Conservation (phyloP, 345 rosid species). For the Pugionium dolabratum region DNA sequence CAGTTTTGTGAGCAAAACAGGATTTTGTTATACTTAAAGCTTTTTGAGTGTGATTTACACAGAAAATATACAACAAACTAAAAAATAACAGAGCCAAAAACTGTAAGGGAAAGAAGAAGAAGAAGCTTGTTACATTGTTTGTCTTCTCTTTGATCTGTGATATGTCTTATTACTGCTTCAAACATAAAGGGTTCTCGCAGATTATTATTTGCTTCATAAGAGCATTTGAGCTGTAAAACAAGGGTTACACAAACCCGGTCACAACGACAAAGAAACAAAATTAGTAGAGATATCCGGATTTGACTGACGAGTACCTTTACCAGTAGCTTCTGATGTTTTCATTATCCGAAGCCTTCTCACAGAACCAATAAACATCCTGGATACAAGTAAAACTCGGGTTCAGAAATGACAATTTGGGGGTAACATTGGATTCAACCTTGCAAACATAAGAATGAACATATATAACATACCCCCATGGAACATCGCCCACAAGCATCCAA, state of each 20-base stretch:
- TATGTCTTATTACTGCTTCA: slow-evolving; percentile 37
- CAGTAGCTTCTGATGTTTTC: slow-evolving; percentile 79
- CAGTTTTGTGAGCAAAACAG: slow-evolving; percentile 25
- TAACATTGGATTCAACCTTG: neutral
- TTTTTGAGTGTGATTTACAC: slow-evolving; percentile 32
- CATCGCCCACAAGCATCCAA: slow-evolving; percentile 99
- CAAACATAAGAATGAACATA: neutral
- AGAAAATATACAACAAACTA: slow-evolving; percentile 27
- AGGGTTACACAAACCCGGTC: slow-evolving; percentile 15
- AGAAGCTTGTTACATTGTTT: slow-evolving; percentile 37
- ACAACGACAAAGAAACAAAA: neutral
- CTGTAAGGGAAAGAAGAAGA: slow-evolving; percentile 29
- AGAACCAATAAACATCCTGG: slow-evolving; percentile 77
- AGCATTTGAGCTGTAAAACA: slow-evolving; percentile 40
- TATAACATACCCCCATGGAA: slow-evolving; percentile 82
- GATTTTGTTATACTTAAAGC: slow-evolving; percentile 28
- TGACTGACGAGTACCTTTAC: slow-evolving; percentile 49
- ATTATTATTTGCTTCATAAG: slow-evolving; percentile 16
- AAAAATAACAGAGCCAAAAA: slow-evolving; percentile 27
- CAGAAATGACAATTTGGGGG: neutral
- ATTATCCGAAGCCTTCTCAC: slow-evolving; percentile 90
- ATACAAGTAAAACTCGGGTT: slow-evolving; percentile 21
- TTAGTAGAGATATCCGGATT: neutral
- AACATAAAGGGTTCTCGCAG: slow-evolving; percentile 26
- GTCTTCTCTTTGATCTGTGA: slow-evolving; percentile 34